Base-by-base conservation (phyloP, 75 land plant species). In the Selaginella tamariscina region DNA sequence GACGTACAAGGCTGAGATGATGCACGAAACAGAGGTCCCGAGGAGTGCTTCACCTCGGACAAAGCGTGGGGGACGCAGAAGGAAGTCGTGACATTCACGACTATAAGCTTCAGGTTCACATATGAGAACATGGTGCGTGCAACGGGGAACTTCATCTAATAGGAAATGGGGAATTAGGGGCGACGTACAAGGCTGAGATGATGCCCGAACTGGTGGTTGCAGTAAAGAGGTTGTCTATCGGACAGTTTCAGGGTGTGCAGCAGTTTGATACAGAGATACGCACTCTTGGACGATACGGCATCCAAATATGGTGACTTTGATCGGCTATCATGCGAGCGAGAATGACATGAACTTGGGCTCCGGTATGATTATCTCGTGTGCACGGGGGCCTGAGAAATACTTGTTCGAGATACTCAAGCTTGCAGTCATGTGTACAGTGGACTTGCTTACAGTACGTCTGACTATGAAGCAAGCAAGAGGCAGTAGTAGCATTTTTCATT, bases 161-260 rank as follows among this genome's bases (percentile, higher is more conserved):
- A 56, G 94, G 94, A 8, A 76, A 44, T 55, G 94, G 94, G 27
- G 94, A 89, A 0, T 89, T 89, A 77, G 94, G 94, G 20, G 75
- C 94, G 13, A 86, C 87, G 15, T 89, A 89, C 68, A 86, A 72
- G 66, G 94, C 94, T 20, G 94, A 86, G 72, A 33, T 89, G 22
- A 22, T 71, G 24, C 83, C 86, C 24, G 87, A 85, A 18, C 26
- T 72, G 56, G 54, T 82, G 23, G 87, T 89, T 32, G 94, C 94
- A 27, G 85, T 89, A 24, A 89, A 89, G 66, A 79, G 85, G 73
- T 82, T 89, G 30, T 71, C 94, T 21, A 68, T 80, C 62, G 84
- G 84, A 39, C 80, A 83, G 57, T 82, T 82, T 57, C 89, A 89
- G 66, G 86, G 89, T 33, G 75, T 74, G 54, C 84, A 84, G 64